These are phyloP conservation scores for Hypericum androsaemum DNA, from an alignment of 345 rosid genomes.

Conservation along the genomic window DNA sequence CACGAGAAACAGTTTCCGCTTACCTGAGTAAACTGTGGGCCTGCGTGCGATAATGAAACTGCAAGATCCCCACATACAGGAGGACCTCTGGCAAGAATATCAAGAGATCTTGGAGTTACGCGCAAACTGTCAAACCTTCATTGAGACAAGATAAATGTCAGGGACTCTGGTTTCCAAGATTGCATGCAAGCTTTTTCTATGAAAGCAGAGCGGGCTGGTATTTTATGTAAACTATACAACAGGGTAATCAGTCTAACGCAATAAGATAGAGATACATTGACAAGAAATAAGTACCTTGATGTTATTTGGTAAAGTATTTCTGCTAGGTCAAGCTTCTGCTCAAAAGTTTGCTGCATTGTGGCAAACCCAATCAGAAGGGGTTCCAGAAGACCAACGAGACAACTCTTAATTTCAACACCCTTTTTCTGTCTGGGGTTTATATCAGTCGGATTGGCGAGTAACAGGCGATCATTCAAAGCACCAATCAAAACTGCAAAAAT, in stretches of 20 bases:
- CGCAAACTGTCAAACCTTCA: conserved; percentile 92
- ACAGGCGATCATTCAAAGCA: conserved; percentile 81
- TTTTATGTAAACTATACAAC: background rate
- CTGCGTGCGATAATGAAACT: conserved; percentile 87
- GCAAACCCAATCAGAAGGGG: conserved; percentile 98
- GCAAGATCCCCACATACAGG: conserved; percentile 98
- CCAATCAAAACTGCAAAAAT: conserved; percentile 67
- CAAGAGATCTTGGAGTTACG: conserved; percentile 88
- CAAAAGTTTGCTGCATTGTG: conserved; percentile 91
- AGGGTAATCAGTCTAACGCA: background rate
- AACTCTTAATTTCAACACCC: conserved; percentile 76
- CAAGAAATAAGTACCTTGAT: conserved; percentile 46
- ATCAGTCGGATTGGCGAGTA: conserved; percentile 78
- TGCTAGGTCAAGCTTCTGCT: conserved; percentile 84
- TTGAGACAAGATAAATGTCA: conserved; percentile 18
- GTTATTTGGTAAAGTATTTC: conserved; percentile 92
- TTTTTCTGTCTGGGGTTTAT: conserved; percentile 82
- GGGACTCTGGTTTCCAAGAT: conserved; percentile 6
- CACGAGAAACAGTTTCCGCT: conserved; percentile 8
- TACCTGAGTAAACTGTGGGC: conserved; percentile 98
- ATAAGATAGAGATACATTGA: conserved; percentile 5
- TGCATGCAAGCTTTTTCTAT: conserved; percentile 5
- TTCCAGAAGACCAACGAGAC: conserved; percentile 92
- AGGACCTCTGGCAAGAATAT: conserved; percentile 80
- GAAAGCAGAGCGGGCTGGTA: conserved; percentile 3